These are phyloP conservation scores for Ganoderma sinense DNA, from an alignment of 1,284 basidiomycete genomes.

Conservation along the genomic window DNA sequence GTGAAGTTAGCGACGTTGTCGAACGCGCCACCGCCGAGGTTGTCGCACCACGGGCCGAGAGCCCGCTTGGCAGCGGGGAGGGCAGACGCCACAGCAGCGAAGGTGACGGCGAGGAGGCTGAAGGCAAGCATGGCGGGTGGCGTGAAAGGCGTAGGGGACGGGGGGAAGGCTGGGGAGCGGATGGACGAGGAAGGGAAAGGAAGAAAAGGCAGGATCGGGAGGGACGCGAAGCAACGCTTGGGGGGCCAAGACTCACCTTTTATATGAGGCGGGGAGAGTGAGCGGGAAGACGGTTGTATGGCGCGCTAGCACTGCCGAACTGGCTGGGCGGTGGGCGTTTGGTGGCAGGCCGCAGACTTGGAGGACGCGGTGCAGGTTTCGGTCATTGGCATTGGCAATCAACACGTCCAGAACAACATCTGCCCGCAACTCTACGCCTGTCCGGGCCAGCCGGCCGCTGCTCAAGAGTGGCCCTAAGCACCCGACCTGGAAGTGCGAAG, in stretches of 20 bases:
- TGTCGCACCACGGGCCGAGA: conserved; percentile 25
- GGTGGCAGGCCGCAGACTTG: not conserved
- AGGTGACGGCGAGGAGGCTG: conserved; percentile 23
- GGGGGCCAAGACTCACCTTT: not conserved
- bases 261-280: not conserved
- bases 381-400: not conserved
- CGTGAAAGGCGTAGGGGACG: not conserved
- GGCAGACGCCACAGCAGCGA: conserved; percentile 19
- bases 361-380: conserved; percentile 2
- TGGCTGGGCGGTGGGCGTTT: not conserved
- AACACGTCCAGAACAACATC: not conserved
- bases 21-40: conserved; percentile 33
- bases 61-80: conserved; percentile 19
- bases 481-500: not conserved
- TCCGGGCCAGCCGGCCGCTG: not conserved
- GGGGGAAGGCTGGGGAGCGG: not conserved
- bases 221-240: not conserved
- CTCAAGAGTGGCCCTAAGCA: not conserved
- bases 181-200: not conserved
- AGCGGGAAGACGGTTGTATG: not conserved
- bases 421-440: not conserved
- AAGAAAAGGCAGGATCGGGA: not conserved
- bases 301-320: conserved; percentile 1
- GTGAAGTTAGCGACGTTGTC: conserved; percentile 32
- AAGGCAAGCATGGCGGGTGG: conserved; percentile 24